Base-by-base conservation (phyloP, 352 stramenopile species). In the Phytopythium cucurbitacearum region DNA sequence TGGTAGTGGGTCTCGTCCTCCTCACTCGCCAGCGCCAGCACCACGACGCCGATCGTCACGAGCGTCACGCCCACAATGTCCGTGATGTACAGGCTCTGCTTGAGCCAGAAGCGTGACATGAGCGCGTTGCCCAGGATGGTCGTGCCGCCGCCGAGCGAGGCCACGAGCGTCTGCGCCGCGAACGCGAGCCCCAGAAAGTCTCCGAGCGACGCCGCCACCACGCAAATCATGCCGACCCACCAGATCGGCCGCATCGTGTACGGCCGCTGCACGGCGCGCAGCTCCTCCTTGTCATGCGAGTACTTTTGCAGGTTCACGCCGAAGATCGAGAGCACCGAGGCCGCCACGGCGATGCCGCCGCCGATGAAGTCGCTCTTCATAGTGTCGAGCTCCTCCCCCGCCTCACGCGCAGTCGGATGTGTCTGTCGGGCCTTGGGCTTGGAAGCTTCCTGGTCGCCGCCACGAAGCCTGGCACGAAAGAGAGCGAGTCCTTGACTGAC, bases 221-320 rank as follows among this genome's bases (percentile, higher is more conserved):
- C 83, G 60, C 81, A 87, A 32, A 93, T 52, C 76, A 97, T 91
- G 15, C 88, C 88, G 38, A 96, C 68, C 80, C 85, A 92, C 88
- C 88, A 97, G 35, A 96, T 59, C 13, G 88, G 88, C 4, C 88
- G 87, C 63, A 73, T 53, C 40, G 80, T 72, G 73, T 96, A 97
- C 21, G 87, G 70, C n/a, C 84, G 74, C 44, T 63, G 81, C 48
- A 83, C 71, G 39, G 74, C 68, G 15, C 79, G 78, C 52, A 73
- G 56, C 48, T 87, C 85, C 57, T 97, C 88, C 59, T 89, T 84
- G 62, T 93, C 78, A 53, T 96, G 86, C 47, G 77, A 92, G 57
- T 94, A 94, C 68, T 97, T 97, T 64, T 97, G 87, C 55, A 95
- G 65, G 57, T 97, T 97, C 8, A 96, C 85, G 45, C 88, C 88